Base-by-base conservation (phyloP, 345 rosid species). In the Hibiscus trionum region DNA sequence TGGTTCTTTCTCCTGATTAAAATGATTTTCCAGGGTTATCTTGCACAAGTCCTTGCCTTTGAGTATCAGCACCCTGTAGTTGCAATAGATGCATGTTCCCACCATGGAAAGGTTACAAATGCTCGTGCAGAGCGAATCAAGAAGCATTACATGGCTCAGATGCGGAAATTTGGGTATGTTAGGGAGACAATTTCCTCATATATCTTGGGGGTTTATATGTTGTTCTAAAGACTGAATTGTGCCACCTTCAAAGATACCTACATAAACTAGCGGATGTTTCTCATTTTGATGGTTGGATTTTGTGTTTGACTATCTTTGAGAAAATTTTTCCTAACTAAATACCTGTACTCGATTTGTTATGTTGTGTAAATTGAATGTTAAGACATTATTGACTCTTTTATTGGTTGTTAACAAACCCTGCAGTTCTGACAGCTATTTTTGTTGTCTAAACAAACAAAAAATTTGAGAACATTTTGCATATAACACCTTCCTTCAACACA, bases 1-100 rank as follows among this genome's bases (percentile, higher is more conserved):
- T 42, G 57, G 37, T 26, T 16, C 21, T 15, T 59, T 46, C 31
- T 71, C 39, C 37, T 60, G 44, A 60, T 44, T 71, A 46, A 27
- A 31, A 44, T 44, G 56, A 29, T 71, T 19, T 69, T 81, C 10
- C 81, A 91, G 97, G 97, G 97, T 72, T 91, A 91, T 80, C 96
- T 94, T 72, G 86, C 97, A 0, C 97, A 94, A 83, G 98, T 91
- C 62, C 62, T 58, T 26, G 33, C 33, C n/a, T 58, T 58, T n/a
- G 62, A 58, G 62, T 12, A 26, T n/a, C 82, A 77, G 63, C 97
- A 86, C 62, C 80, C 93, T 17, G 97, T 91, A 71, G 84, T 90
- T 69, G 97, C 98, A 0, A 84, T 94, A 61, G 98, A 94, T 86
- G 90, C 98, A 29, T 86, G 82, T 77, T 80, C 93, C 82, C 96